Base-by-base conservation (phyloP, 495 filamentous ascomycete genomes). In the Rhizodiscina lignyota region DNA sequence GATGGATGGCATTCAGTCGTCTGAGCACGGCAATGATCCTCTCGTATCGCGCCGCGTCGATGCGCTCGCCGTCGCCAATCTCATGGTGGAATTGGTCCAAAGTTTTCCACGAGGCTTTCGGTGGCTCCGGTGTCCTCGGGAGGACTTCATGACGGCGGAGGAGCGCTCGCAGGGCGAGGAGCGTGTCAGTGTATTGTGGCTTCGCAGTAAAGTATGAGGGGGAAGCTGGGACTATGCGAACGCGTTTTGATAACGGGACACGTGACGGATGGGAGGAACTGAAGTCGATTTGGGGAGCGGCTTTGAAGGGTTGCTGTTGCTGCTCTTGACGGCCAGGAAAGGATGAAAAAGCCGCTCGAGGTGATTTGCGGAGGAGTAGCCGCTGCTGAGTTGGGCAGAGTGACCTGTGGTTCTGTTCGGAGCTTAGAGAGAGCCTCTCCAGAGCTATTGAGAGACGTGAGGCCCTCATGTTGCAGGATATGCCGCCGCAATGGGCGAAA, bases 121-220 rank as follows among this genome's bases (percentile, higher is more conserved):
- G 77, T 1, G 72, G 79, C 23, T 85, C 66, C 0, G 68, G 43
- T 1, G 87, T 59, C 2, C 57, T 66, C 0, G 89, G 89, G 16
- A 96, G 72, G 4, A 67, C 58, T 28, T 72, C 64, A 52, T 87
- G 73, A 52, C 69, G 73, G 21, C 69, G 70, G 35, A 79, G 57
- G 16, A 96, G 66, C 6, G 66, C 51, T 44, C 83, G 69, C 11
- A 99, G 66, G 2, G 55, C 51, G 40, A 99, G 68, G 45, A 80
- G 67, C 51, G 79, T 69, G 56, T 99, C 89, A 59, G 77, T 87
- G 65, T 91, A 94, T 23, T 64, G 61, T 2, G 85, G 79, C 26
- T 70, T 77, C 21, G 74, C 77, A 41, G 83, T 86, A 66, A 96
- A 99, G 60, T 96, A 99, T 31, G 86, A 83, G 2, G 82, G 78